These are phyloP conservation scores for Boletus rubescentipes DNA, from an alignment of 768 basidiomycete genomes.

Conservation along the genomic window DNA sequence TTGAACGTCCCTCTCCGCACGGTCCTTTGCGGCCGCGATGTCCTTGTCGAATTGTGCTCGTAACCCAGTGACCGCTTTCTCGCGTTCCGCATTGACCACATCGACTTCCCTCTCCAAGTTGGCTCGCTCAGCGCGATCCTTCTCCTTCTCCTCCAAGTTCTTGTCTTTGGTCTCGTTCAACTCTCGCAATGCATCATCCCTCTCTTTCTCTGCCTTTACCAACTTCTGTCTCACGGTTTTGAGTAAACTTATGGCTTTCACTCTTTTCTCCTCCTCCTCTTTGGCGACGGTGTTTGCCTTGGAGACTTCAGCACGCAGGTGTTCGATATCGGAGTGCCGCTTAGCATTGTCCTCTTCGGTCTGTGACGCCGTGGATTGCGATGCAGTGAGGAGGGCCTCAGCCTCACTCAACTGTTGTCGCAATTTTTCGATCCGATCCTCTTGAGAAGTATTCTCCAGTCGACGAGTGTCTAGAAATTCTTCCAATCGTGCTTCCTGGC, in stretches of 20 bases:
- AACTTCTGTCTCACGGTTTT: conserved; percentile 96
- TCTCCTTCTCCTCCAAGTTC: conserved; percentile 48
- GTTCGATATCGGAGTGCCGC: conserved; percentile 54
- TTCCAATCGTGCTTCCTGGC: conserved; percentile 80
- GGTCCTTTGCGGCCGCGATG: conserved; percentile 54
- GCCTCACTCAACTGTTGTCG: conserved; percentile 66
- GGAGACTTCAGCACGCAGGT: conserved; percentile 62
- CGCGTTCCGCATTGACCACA: conserved; percentile 56
- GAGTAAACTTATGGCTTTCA: conserved; percentile 87
- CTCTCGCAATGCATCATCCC: conserved; percentile 74
- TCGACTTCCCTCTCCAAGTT: conserved; percentile 67
- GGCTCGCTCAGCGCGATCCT: conserved; percentile 45
- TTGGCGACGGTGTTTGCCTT: conserved; percentile 63
- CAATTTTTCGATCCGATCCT: conserved; percentile 69
- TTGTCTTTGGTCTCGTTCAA: conserved; percentile 48
- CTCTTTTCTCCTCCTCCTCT: conserved; percentile 97
- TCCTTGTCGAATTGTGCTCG: conserved; percentile 75
- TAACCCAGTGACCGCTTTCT: conserved; percentile 58
- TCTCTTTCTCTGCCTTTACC: conserved; percentile 95
- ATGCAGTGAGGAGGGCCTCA: conserved; percentile 65
- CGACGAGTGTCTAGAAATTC: conserved; percentile 84
- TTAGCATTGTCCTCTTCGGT: conserved; percentile 49
- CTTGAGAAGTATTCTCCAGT: conserved; percentile 77
- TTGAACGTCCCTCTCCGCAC: conserved; percentile 71
- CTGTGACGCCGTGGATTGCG: conserved; percentile 47